Base-by-base conservation (phyloP, 176 grass and related monocot genomes). In the Oryza coarctata region DNA sequence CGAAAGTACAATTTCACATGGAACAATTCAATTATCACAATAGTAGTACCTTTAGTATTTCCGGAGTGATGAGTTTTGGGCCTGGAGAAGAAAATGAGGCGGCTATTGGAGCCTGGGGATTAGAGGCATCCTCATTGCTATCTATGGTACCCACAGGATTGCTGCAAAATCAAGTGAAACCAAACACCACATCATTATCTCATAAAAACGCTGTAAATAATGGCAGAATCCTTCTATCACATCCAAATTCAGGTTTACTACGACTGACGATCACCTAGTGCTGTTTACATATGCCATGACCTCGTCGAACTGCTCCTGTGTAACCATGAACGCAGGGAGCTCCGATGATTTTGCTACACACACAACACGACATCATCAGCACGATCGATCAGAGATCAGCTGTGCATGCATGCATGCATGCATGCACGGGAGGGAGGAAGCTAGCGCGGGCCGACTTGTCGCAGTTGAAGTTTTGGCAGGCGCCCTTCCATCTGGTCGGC, bases 51-150 rank as follows among this genome's bases (percentile, higher is more conserved):
- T 92, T 89, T 64, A 92, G 80, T 29, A 92, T 92, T 4, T 13
- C 35, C 0, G 90, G 64, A 4, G 69, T 80, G 52, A 92, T 80
- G 14, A 68, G 3, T 73, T 92, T 92, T 32, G 90, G 86, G 3
- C 90, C 86, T 61, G 86, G 80, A 10, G 86, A 92, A 5, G 90
- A 89, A 75, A 89, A 89, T 0, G 83, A 75, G 9, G 75, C 90
- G 5, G 64, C 41, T 13, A 28, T 20, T 0, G 90, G 90, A 50
- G 86, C 90, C 12, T 73, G 34, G 5, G 70, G 25, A 57, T 86
- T 50, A 6, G 1, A 57, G 0, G 62, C 60, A 0, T 25, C 12
- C 77, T 86, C 80, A 35, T 74, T 77, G 32, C 33, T 75, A 14
- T 40, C 26, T 40, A 89, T 86, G n/a, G 80, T 89, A 0, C 50